Percentiles rank a stretch among this genome's conserved stretches.
Conservation (phyloP, 1,284 basidiomycete genomes). For the Inonotus obliquus region DNA sequence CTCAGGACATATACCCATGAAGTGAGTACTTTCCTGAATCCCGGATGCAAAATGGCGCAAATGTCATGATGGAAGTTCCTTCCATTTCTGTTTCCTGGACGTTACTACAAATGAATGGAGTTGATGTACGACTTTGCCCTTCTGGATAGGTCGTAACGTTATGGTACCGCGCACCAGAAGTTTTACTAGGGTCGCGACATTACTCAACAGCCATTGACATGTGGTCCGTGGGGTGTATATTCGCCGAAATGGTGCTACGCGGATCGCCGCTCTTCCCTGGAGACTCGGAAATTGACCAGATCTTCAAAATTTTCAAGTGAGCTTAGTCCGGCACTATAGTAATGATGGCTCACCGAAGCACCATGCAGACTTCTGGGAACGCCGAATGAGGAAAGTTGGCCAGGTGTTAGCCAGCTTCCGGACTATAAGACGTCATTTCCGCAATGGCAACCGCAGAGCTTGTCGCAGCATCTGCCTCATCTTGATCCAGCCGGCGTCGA, state of each 20-base stretch:
- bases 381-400: constrained; percentile 92
- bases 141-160: constrained; percentile 84
- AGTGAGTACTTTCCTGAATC: constrained; percentile 41
- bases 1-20: constrained; percentile 98
- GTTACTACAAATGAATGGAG: background rate
- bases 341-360: background rate
- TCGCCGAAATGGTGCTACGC: constrained; percentile 88
- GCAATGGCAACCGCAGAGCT: constrained; percentile 79
- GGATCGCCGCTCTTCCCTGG: constrained; percentile 94
- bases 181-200: constrained; percentile 91
- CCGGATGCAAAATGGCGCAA: too few relatives aligned
- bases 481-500: constrained; percentile 75
- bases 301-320: constrained; percentile 97
- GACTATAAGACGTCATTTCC: constrained; percentile 98
- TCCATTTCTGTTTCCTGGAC: background rate
- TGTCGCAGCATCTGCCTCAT: constrained; percentile 61
- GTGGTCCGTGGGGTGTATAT: constrained; percentile 97
- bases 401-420: constrained; percentile 83
- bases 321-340: constrained; percentile 18
- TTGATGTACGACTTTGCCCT: constrained; percentile 8
- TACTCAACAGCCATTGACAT: constrained; percentile 98
- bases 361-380: constrained; percentile 79
- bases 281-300: constrained; percentile 99
- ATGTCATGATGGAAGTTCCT: too few relatives aligned
- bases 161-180: constrained; percentile 98